These are phyloP conservation scores for Rhizophagus sp. DNA, from an alignment of 192 early-diverging fungal species.

Conservation along the genomic window DNA sequence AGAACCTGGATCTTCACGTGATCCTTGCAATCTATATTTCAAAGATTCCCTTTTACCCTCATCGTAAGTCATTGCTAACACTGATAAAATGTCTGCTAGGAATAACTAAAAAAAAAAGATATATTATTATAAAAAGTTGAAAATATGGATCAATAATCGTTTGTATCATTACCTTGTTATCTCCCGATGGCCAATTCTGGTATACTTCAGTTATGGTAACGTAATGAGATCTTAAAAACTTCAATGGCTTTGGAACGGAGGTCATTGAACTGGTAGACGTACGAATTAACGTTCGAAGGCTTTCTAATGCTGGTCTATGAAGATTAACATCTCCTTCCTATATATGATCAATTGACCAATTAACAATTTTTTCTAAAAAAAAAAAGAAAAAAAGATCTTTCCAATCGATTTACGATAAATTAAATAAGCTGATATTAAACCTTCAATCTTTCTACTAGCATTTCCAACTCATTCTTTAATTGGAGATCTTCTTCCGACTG, in stretches of 20 bases:
- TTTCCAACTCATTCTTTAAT: conserved; percentile 90
- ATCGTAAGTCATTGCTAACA: conserved; percentile 96
- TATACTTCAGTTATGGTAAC: conserved; percentile 66
- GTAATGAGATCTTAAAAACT: conserved; percentile 91
- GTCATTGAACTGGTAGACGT: conserved; percentile 98
- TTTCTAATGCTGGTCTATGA: conserved; percentile 84
- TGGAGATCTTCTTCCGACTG: conserved; percentile 97
- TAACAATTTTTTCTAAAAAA: neutral
- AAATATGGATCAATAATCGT: neutral
- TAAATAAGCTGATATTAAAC: conserved; percentile 37
- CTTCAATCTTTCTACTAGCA: conserved; percentile 92
- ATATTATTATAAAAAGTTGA: neutral
- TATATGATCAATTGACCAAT: neutral
- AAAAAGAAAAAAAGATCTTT: neutral
- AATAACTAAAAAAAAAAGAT: conserved; percentile 54
- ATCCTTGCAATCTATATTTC: conserved; percentile 86
- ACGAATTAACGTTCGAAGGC: conserved; percentile 85
- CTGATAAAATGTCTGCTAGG: conserved; percentile 94
- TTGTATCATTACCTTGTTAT: conserved; percentile 67
- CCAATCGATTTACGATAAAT: neutral
- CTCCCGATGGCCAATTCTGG: conserved; percentile 68
- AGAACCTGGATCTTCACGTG: conserved; percentile 73
- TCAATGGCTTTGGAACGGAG: conserved; percentile 98
- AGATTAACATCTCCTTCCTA: conserved; percentile 73
- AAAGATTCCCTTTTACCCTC: conserved; percentile 84